Percentiles rank a stretch among this genome's conserved stretches.
Conservation (phyloP, 1,284 basidiomycete species). For the Ustilago curta region DNA sequence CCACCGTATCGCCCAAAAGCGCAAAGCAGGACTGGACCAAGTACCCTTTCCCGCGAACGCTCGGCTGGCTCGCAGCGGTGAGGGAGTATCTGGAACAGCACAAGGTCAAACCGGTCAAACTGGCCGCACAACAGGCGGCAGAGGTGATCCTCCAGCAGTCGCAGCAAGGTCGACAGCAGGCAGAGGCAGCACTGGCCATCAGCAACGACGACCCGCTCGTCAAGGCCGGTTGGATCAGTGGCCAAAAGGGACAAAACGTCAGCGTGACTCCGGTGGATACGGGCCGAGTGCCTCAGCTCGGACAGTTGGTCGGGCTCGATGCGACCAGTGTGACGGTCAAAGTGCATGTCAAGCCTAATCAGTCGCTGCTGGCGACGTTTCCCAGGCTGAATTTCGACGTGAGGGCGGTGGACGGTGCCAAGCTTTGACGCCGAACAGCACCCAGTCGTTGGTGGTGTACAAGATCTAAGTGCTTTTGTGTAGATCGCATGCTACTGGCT, state of each 20-base stretch:
- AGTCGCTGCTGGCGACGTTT: slow-evolving; percentile 38
- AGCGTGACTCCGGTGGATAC: slow-evolving; percentile 44
- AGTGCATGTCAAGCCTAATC: slow-evolving; percentile 18
- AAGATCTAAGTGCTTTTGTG: neutral
- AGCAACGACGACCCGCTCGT: slow-evolving; percentile 38
- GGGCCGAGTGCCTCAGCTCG: slow-evolving; percentile 44
- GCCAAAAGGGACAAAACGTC: slow-evolving; percentile 38
- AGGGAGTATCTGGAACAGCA: slow-evolving; percentile 23
- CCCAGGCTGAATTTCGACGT: slow-evolving; percentile 48
- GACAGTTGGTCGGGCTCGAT: slow-evolving; percentile 28
- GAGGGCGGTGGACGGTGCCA: slow-evolving; percentile 27
- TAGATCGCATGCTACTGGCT: neutral
- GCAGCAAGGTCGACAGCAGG: neutral
- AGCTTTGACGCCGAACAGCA: slow-evolving; percentile 36
- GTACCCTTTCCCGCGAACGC: slow-evolving; percentile 31
- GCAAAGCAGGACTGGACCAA: slow-evolving; percentile 24
- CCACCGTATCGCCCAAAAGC: slow-evolving; percentile 24
- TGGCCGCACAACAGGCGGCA: slow-evolving; percentile 27
- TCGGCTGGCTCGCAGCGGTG: slow-evolving; percentile 28
- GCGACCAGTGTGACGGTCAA: slow-evolving; percentile 29
- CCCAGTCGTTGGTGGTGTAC: neutral
- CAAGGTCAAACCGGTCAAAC: slow-evolving; percentile 27
- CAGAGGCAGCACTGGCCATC: slow-evolving; percentile 6
- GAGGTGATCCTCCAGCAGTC: slow-evolving; percentile 29
- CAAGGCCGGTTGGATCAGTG: slow-evolving; percentile 44